Percentiles rank a stretch among this genome's conserved stretches.
Conservation (phyloP, 1,284 basidiomycete genomes). For the Vanrija sp. region DNA sequence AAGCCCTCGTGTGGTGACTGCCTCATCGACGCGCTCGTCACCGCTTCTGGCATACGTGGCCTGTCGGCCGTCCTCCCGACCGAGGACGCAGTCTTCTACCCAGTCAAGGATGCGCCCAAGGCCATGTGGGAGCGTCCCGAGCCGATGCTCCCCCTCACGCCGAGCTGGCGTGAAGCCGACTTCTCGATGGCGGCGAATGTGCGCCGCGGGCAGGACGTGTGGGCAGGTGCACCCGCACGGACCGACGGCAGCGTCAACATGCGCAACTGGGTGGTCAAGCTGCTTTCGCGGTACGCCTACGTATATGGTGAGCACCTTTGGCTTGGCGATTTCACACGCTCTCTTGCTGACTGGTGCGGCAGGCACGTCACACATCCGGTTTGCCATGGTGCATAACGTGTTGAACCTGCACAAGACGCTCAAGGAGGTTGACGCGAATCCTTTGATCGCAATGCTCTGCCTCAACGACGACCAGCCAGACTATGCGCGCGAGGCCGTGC, state of each 20-base stretch:
- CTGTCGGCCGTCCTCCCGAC: slow-evolving; percentile 43
- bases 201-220: slow-evolving; percentile 33
- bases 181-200: slow-evolving; percentile 25
- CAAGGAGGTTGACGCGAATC: slow-evolving; percentile 6
- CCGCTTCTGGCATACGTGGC: slow-evolving; percentile 37
- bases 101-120: slow-evolving; percentile 3
- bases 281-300: slow-evolving; percentile 40
- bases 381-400: slow-evolving; percentile 22
- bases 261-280: slow-evolving; percentile 35
- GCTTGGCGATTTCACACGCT: neutral
- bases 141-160: slow-evolving; percentile 31
- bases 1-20: slow-evolving; percentile 46
- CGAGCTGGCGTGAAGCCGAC: slow-evolving; percentile 26
- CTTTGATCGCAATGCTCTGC: slow-evolving; percentile 28
- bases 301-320: slow-evolving; percentile 24
- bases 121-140: slow-evolving; percentile 27
- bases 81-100: slow-evolving; percentile 14
- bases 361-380: slow-evolving; percentile 2
- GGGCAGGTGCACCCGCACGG: slow-evolving; percentile 18
- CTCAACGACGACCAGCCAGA: slow-evolving; percentile 43
- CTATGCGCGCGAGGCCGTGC: neutral
- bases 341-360: neutral
- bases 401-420: slow-evolving; percentile 17
- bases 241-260: slow-evolving; percentile 25
- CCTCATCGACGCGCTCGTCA: slow-evolving; percentile 38